These are phyloP conservation scores for Phytophthora boehmeriae DNA, from an alignment of 352 stramenopile genomes.

Conservation along the genomic window DNA sequence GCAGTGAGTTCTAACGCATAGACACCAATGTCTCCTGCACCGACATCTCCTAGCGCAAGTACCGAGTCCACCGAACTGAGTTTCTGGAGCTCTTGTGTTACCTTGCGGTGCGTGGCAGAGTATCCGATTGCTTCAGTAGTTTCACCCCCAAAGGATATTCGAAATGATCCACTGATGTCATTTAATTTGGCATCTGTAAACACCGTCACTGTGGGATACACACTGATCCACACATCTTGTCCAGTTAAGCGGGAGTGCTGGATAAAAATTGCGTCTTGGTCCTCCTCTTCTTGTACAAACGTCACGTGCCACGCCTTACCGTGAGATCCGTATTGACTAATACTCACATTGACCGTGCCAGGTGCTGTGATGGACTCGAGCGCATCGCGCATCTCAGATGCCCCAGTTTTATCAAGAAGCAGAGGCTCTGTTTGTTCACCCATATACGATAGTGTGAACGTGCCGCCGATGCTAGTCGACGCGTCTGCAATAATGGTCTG, in stretches of 20 bases:
- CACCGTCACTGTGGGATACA: conserved; percentile 72
- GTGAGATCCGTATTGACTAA: conserved; percentile 62
- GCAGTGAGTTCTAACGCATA: conserved; percentile 63
- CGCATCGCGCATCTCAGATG: conserved; percentile 80
- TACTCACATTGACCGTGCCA: conserved; percentile 87
- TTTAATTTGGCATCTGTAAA: conserved; percentile 58
- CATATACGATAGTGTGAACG: conserved; percentile 91
- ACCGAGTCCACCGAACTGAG: conserved; percentile 64
- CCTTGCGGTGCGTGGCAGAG: conserved; percentile 72
- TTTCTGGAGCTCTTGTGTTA: conserved; percentile 75
- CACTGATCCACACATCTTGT: conserved; percentile 65
- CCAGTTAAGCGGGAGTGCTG: conserved; percentile 80
- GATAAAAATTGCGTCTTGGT: conserved; percentile 74
- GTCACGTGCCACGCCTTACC: conserved; percentile 93
- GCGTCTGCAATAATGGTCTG: conserved; percentile 81
- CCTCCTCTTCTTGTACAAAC: conserved; percentile 74
- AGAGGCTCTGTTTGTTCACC: conserved; percentile 77
- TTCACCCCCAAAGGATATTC: conserved; percentile 56
- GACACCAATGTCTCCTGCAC: conserved; percentile 56
- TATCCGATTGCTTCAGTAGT: conserved; percentile 60
- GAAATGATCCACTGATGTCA: conserved; percentile 70
- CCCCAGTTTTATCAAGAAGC: conserved; percentile 74
- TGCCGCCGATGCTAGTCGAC: conserved; percentile 84
- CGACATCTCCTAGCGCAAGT: conserved; percentile 50
- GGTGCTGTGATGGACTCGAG: conserved; percentile 86